Evolutionary conservation across 2,329 filamentous ascomycete species (phyloP), one percentile per base, ranked within the genome.

Genomic region (Clarireedia monteithiana): DNA sequence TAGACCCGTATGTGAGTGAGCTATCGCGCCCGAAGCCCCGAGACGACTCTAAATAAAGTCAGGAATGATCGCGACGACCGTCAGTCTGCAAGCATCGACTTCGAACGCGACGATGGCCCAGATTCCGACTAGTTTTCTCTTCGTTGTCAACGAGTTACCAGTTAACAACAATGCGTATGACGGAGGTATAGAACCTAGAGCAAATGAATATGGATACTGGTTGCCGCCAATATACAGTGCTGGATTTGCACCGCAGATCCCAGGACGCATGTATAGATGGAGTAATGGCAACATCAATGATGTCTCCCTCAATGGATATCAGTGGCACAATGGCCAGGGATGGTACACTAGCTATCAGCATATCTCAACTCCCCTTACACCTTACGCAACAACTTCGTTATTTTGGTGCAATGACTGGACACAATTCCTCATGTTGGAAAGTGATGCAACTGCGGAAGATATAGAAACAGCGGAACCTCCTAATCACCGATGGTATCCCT

Each of bases 121-220:
- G 45, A 15, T 10, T 36, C 24, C 38, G 14, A 51, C 59, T 10
- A 71, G 70, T 40, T 68, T 77, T 38, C 64, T 69, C 23, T 68
- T 68, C 5, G 69, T 72, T 60, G 71, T 72, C 44, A 69, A 74
- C 38, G 72, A 75, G 9, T 67, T 76, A 5, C 67, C 73, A 3
- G 63, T 71, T 6, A 64, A 69, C 38, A 71, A 67, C 2, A 58
- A 65, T n/a, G 50, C 57, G 2, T 27, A 59, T 2, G n/a, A 20
- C 3, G 46, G 46, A 2, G 62, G 60, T 20, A 58, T 58, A n/a
- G 40, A 61, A 17, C 23, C 47, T 14, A 56, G 59, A 44, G 6
- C 34, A 10, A 48, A 61, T 26, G 56, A 56, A 2, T 36, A 61
- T 55, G 58, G 59, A 1, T 54, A 56, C 24, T 68, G 64, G 65